Evolutionary conservation across 257 asterid genomes (phyloP).

Genomic region (Thymus quinquecostatus): DNA sequence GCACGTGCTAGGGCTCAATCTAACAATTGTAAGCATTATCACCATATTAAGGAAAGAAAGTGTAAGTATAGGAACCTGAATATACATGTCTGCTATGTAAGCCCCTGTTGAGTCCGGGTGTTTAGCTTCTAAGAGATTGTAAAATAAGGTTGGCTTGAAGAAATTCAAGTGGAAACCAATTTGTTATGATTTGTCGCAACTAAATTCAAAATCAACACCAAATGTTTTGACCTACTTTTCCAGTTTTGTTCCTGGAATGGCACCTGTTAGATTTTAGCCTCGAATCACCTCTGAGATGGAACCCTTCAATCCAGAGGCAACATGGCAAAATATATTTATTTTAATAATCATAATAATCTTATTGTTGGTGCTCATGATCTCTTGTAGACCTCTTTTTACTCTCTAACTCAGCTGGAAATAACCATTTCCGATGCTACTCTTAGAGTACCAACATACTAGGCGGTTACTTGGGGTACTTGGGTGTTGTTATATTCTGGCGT

Average conservation of each 20-base stretch:
- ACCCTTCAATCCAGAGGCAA: not conserved
- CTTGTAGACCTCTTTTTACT: not conserved
- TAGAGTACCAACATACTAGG: too few relatives aligned
- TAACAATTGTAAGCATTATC: not conserved
- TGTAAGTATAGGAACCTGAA: not conserved
- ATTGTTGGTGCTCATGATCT: not conserved
- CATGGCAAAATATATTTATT: not conserved
- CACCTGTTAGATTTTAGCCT: not conserved
- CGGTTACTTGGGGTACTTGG: too few relatives aligned
- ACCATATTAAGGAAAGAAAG: too few relatives aligned
- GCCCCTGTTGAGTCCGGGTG: slow-evolving; percentile 9
- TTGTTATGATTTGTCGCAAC: not conserved
- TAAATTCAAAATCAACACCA: slow-evolving; percentile 6
- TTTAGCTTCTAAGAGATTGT: slow-evolving; percentile 11
- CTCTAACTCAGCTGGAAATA: too few relatives aligned
- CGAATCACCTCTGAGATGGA: not conserved
- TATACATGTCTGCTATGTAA: not conserved
- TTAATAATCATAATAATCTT: too few relatives aligned
- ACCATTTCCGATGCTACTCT: too few relatives aligned
- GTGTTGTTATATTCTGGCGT: not conserved
- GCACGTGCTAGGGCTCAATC: not conserved
- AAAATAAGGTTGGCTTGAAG: slow-evolving; percentile 19
- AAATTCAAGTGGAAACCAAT: slow-evolving; percentile 12
- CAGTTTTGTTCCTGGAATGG: too few relatives aligned
- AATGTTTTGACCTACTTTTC: not conserved